A percentile compares a stretch with the other conserved stretches of the same genome.
Evolutionary conservation across 208 protist genomes (phyloP).

Genomic region (Herpetomonas tarakana): DNA sequence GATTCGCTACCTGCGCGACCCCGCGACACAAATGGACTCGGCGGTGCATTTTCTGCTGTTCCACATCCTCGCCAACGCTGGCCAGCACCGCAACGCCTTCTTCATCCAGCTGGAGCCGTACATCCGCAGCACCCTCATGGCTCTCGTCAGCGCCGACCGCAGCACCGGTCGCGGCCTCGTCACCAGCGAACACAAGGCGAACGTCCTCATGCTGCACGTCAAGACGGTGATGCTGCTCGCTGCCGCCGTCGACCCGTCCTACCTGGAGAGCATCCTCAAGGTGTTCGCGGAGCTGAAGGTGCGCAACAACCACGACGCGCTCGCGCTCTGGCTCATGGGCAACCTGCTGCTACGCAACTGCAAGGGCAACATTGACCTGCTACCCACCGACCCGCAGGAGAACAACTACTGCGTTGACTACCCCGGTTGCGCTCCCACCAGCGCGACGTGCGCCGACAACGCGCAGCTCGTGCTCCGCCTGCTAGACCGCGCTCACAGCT

Average conservation of each 20-base stretch:
- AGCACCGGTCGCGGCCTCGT: conserved; percentile 45
- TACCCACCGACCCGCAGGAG: conserved; percentile 82
- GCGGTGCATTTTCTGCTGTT: conserved; percentile 81
- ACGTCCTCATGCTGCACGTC: conserved; percentile 87
- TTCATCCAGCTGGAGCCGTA: conserved; percentile 85
- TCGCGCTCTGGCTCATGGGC: conserved; percentile 86
- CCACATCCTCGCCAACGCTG: conserved; percentile 83
- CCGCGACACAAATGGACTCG: conserved; percentile 71
- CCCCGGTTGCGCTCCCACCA: conserved; percentile 72
- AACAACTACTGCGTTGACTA: conserved; percentile 85
- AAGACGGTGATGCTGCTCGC: conserved; percentile 80
- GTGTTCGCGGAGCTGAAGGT: conserved; percentile 74
- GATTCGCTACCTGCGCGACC: conserved; percentile 73
- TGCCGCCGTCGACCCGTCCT: conserved; percentile 70
- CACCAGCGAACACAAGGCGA: conserved; percentile 79
- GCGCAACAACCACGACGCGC: conserved; percentile 85
- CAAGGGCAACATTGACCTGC: conserved; percentile 77
- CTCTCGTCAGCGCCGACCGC: conserved; percentile 67
- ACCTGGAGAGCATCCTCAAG: conserved; percentile 80
- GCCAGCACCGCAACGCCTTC: conserved; percentile 77
- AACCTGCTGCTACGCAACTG: conserved; percentile 82
- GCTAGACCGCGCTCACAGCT: conserved; percentile 78
- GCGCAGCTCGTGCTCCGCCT: conserved; percentile 84
- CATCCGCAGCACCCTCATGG: conserved; percentile 80
- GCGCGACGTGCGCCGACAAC: conserved; percentile 77